These are phyloP conservation scores for Dendrocalamus latiflorus DNA, from an alignment of 202 grass and related monocot genomes.

Conservation along the genomic window DNA sequence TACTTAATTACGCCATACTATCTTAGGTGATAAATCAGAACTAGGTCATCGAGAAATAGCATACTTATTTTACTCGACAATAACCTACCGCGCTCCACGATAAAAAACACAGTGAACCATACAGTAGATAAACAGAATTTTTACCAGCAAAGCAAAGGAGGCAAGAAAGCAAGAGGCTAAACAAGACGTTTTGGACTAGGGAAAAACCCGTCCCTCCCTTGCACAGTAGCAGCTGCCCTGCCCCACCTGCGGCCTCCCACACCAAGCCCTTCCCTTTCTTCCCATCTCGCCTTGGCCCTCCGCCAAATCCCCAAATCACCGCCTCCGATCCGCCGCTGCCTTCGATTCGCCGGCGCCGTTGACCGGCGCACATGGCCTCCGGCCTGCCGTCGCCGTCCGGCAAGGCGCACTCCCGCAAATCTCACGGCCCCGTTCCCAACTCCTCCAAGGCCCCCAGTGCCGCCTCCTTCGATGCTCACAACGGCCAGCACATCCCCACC, in stretches of 20 bases:
- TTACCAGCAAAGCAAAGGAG: background rate
- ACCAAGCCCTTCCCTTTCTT: conserved; percentile 16
- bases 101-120: background rate
- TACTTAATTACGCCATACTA: background rate
- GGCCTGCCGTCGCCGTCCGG: conserved; percentile 44
- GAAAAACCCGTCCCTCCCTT: background rate
- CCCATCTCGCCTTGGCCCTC: conserved; percentile 28
- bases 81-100: background rate
- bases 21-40: background rate
- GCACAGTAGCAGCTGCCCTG: conserved; percentile 8
- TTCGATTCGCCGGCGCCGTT: conserved; percentile 24
- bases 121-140: background rate
- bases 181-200: background rate
- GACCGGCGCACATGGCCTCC: conserved; percentile 44
- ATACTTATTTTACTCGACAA: background rate
- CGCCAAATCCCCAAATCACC: conserved; percentile 54
- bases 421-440: conserved; percentile 26
- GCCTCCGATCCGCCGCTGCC: conserved; percentile 45
- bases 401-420: conserved; percentile 58
- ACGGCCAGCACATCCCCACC: conserved; percentile 41
- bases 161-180: background rate
- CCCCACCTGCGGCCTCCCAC: conserved; percentile 15
- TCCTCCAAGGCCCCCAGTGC: conserved; percentile 27
- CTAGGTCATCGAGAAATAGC: background rate
- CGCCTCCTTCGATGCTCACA: conserved; percentile 32